A percentile compares a stretch with the other conserved stretches of the same genome.
phyloP scores from a whole-genome alignment of 129 eudicot genomes.

The Chrysanthemum seticuspe region DNA sequence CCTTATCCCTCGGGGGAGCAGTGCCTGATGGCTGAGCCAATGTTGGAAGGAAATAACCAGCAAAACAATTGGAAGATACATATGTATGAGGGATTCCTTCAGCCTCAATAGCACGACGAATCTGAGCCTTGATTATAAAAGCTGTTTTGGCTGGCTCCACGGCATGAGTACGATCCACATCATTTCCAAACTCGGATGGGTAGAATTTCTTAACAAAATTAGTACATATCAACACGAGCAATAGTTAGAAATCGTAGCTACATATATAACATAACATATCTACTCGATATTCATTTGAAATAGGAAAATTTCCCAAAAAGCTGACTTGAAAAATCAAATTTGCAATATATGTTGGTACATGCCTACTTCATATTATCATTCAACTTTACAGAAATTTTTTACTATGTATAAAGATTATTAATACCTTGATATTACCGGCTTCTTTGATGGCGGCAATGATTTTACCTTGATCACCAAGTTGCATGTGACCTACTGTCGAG shows the following conservation, averaged over 20 bases:
- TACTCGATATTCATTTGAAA: too few species aligned
- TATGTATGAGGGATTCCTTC: conserved; percentile 45
- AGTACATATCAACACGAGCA: neutral
- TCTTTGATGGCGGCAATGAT: conserved; percentile 50
- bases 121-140: conserved; percentile 33
- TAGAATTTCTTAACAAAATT: conserved; percentile 36
- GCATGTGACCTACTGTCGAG: conserved; percentile 34
- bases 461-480: conserved; percentile 38
- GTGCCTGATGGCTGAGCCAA: conserved; percentile 41
- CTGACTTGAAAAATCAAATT: too few species aligned
- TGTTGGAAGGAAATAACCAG: conserved; percentile 42
- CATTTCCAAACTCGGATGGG: conserved; percentile 52
- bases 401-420: neutral
- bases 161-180: conserved; percentile 43
- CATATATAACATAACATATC: neutral
- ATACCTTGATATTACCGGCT: conserved; percentile 55
- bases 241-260: neutral
- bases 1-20: conserved; percentile 52
- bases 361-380: too few species aligned
- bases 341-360: too few species aligned
- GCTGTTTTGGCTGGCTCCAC: conserved; percentile 47
- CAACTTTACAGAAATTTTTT: too few species aligned
- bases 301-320: too few species aligned
- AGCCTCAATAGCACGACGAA: conserved; percentile 46
- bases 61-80: conserved; percentile 38